These are phyloP conservation scores for Termitomyces sp. DNA, from an alignment of 768 basidiomycete species.

Conservation along the genomic window DNA sequence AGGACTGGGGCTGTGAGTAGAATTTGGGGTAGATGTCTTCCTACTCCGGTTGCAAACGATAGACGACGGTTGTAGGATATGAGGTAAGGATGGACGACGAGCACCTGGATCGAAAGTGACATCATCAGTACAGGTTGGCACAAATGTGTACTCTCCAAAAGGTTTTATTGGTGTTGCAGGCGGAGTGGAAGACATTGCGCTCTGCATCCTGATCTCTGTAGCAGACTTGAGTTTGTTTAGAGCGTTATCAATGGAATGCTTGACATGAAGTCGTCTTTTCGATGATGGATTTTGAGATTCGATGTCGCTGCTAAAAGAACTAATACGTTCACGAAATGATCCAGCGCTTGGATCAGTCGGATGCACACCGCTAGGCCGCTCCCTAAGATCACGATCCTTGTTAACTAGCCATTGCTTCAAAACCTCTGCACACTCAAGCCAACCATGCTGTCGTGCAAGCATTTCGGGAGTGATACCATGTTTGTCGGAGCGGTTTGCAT, in stretches of 20 bases:
- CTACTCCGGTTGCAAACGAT: conserved; percentile 23
- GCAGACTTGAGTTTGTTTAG: conserved; percentile 43
- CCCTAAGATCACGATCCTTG: conserved; percentile 56
- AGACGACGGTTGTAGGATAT: conserved; percentile 34
- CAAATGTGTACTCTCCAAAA: conserved; percentile 43
- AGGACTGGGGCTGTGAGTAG: conserved; percentile 23
- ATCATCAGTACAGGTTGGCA: conserved; percentile 27
- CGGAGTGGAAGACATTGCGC: conserved; percentile 25
- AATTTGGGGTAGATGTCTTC: conserved; percentile 28
- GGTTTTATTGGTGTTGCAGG: conserved; percentile 35
- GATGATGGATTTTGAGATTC: conserved; percentile 23
- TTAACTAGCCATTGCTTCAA: conserved; percentile 62
- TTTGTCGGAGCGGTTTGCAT: conserved; percentile 80
- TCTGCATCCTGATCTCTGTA: conserved; percentile 18
- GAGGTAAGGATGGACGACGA: conserved; percentile 71
- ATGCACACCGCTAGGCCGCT: conserved; percentile 33
- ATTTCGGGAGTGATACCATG: conserved; percentile 85
- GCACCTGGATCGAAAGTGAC: conserved; percentile 26
- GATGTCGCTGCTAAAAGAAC: conserved; percentile 17
- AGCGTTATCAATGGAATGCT: conserved; percentile 75
- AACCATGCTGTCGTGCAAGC: conserved; percentile 76
- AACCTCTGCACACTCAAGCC: conserved; percentile 70
- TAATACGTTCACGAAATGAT: conserved; percentile 13
- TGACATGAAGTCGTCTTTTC: conserved; percentile 58
- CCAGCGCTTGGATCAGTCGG: conserved; percentile 15